Evolutionary conservation across 129 eudicot species (phyloP).

Genomic region (Flaveria ramosissima): DNA sequence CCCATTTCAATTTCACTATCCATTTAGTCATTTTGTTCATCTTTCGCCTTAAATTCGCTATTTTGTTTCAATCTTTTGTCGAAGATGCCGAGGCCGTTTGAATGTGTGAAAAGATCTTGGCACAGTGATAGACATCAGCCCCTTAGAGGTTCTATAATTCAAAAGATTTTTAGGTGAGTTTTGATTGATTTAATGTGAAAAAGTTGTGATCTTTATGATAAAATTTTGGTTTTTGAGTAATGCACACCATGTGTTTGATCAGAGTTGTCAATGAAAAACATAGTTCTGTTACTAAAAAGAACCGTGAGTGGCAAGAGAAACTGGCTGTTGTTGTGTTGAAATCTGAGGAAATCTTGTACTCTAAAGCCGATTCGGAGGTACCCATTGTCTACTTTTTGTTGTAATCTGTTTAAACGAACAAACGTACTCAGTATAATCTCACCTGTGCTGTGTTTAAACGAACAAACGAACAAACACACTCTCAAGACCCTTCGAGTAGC

Average conservation of each 20-base stretch:
- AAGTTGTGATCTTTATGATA: background rate
- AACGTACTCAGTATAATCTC: no score
- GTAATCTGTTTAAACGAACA: no score
- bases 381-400: slow-evolving; percentile 6
- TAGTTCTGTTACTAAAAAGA: slow-evolving; percentile 60
- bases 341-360: slow-evolving; percentile 95
- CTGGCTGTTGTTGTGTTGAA: slow-evolving; percentile 77
- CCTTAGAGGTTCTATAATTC: slow-evolving; percentile 79
- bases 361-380: slow-evolving; percentile 98
- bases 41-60: background rate
- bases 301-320: slow-evolving; percentile 96
- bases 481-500: no score
- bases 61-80: background rate
- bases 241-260: slow-evolving; percentile 54
- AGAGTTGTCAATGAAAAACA: slow-evolving; percentile 79
- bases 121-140: slow-evolving; percentile 93
- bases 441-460: no score
- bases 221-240: slow-evolving; percentile 9
- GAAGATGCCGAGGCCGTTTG: slow-evolving; percentile 89
- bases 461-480: no score
- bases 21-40: slow-evolving; percentile 31
- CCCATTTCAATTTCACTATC: no score
- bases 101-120: slow-evolving; percentile 92
- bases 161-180: slow-evolving; percentile 71
- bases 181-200: background rate